Base-by-base conservation (phyloP, 306 rosid species). In the Cotoneaster glaucophyllus region DNA sequence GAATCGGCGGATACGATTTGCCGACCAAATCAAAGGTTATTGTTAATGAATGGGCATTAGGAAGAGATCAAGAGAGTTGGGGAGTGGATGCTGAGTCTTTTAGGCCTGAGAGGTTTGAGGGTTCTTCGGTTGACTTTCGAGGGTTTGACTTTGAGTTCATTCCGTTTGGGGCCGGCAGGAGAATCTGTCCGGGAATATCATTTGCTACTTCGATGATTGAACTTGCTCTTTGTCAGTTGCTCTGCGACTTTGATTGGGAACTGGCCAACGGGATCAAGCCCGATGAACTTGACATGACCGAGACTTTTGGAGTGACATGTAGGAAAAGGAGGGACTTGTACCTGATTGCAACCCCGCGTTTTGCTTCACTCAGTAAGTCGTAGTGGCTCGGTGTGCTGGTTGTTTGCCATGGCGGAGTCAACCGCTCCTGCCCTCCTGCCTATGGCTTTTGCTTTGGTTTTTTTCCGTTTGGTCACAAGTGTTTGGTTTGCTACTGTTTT, bases 141-240 rank as follows among this genome's bases (percentile, higher is more conserved):
- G 64, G 74, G 9, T 53, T 70, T 28, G 74, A 52, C 44, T 70
- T 70, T 50, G 19, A 70, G 26, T 50, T 53, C 74, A 11, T 32
- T 53, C 74, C 74, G 1, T 70, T 70, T 52, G 70, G 90, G 83
- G 59, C 74, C 2, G 64, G 74, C 3, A 70, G 74, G 21, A 50
- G 74, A 70, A 70, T 70, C 29, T 70, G 74, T 52, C 74, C 63
- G 4, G 74, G 74, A 10, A 31, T 21, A 1, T 3, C 64, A 70
- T 70, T 70, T 3, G 48, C 3, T 17, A 6, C 14, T 48, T 3
- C 59, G 1, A 29, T 70, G 11, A 21, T 70, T 29, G 74, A 53
- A 53, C 13, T 52, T 70, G 48, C 48, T 29, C 74, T 31, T 21
- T 21, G 48, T 70, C 31, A 31, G 1, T 53, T 70, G 29, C 74